phyloP scores from a whole-genome alignment of 75 land plant genomes.

The Isoetes taiwanensis region DNA sequence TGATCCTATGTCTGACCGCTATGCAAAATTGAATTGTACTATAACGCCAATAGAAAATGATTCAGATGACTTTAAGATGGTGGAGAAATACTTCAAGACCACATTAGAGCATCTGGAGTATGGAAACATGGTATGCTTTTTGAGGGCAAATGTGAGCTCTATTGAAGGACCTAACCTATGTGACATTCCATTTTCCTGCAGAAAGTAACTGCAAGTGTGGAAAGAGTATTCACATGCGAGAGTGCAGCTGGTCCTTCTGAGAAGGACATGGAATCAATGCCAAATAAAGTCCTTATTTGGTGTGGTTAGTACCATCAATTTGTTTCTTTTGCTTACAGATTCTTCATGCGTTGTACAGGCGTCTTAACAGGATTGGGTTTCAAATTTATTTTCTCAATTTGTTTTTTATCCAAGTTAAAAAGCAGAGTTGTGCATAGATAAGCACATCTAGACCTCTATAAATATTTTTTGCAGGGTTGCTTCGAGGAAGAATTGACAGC shows the following conservation, averaged over 20 bases:
- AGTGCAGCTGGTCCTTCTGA: slow-evolving; percentile 24
- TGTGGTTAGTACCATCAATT: slow-evolving; percentile 37
- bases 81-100: slow-evolving; percentile 46
- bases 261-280: slow-evolving; percentile 39
- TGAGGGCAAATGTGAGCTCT: neutral
- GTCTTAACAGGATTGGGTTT: no score
- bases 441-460: no score
- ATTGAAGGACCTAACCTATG: neutral
- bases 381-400: no score
- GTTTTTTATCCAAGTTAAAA: no score
- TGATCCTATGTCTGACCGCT: slow-evolving; percentile 50
- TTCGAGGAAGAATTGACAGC: no score
- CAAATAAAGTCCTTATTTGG: slow-evolving; percentile 64
- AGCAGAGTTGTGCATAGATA: no score
- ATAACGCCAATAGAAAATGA: slow-evolving; percentile 36
- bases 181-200: slow-evolving; percentile 9
- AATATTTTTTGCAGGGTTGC: no score
- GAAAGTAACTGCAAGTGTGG: slow-evolving; percentile 37
- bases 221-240: slow-evolving; percentile 40
- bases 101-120: slow-evolving; percentile 54
- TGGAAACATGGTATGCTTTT: slow-evolving; percentile 45
- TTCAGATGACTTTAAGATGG: slow-evolving; percentile 60
- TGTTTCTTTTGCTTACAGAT: no score
- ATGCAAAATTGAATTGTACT: slow-evolving; percentile 35
- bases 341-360: no score